These are phyloP conservation scores for Castanea crenata DNA, from an alignment of 306 rosid species.

Conservation along the genomic window DNA sequence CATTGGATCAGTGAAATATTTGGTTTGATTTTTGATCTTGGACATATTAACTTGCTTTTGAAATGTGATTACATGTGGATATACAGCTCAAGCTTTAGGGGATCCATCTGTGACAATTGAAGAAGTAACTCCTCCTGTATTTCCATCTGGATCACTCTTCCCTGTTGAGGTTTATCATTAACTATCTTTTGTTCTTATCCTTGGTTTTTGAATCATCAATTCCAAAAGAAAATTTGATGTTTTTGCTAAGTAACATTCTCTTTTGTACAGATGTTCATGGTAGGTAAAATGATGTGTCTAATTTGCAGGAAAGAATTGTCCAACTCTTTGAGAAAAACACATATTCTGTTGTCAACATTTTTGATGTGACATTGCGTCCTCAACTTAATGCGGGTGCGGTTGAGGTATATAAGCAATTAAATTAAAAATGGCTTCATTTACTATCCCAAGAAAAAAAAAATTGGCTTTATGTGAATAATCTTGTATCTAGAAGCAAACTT, in stretches of 20 bases:
- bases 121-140: slow-evolving; percentile 73
- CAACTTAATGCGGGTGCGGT: slow-evolving; percentile 90
- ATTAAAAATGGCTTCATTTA: neutral
- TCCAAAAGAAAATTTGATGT: neutral
- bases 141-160: slow-evolving; percentile 73
- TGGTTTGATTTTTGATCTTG: neutral
- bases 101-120: slow-evolving; percentile 80
- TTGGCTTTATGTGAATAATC: neutral
- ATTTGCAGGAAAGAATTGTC: slow-evolving; percentile 78
- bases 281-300: slow-evolving; percentile 7
- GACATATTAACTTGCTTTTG: slow-evolving; percentile 18
- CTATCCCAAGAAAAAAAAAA: neutral
- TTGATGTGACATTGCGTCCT: slow-evolving; percentile 90
- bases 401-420: slow-evolving; percentile 56
- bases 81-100: slow-evolving; percentile 83
- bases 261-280: neutral
- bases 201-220: slow-evolving; percentile 1
- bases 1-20: neutral
- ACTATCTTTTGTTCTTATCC: slow-evolving; percentile 6
- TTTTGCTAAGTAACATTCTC: neutral
- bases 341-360: slow-evolving; percentile 88
- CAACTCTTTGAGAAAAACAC: slow-evolving; percentile 85
- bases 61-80: slow-evolving; percentile 28
- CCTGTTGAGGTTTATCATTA: slow-evolving; percentile 69
- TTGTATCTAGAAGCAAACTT: neutral